These are phyloP conservation scores for Coemansia nantahalensis DNA, from an alignment of 192 early-diverging fungal genomes.

Conservation along the genomic window DNA sequence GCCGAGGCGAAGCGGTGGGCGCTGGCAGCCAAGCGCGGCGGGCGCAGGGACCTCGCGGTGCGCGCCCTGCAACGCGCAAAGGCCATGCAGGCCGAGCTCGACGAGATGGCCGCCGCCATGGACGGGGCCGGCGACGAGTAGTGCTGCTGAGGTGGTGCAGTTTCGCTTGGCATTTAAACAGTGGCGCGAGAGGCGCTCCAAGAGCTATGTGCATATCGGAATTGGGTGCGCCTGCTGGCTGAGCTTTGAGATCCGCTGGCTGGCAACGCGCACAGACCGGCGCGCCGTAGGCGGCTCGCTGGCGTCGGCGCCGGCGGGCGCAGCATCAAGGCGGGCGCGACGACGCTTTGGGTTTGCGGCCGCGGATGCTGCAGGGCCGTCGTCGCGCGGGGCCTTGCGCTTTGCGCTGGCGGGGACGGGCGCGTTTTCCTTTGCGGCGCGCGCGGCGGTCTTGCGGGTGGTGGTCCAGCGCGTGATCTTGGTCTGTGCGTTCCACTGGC, in stretches of 20 bases:
- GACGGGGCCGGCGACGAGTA: slow-evolving; percentile 10
- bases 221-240: slow-evolving; percentile 4
- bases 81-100: slow-evolving; percentile 42
- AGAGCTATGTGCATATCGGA: slow-evolving; percentile 27
- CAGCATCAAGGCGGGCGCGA: no score
- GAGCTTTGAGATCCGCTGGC: slow-evolving; percentile 6
- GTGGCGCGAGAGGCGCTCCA: no score
- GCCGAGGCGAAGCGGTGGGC: slow-evolving; percentile 36
- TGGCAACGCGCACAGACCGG: slow-evolving; percentile 39
- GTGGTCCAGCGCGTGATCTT: slow-evolving; percentile 46
- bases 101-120: slow-evolving; percentile 45
- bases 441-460: slow-evolving; percentile 16
- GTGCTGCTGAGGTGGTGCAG: no score
- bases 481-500: slow-evolving; percentile 37
- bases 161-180: no score
- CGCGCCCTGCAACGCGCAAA: slow-evolving; percentile 44
- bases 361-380: no score
- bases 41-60: slow-evolving; percentile 34
- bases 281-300: no score
- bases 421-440: neutral
- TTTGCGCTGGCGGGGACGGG: neutral
- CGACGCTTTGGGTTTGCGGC: no score
- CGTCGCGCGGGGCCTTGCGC: no score
- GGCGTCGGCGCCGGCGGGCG: no score
- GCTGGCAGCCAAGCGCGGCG: slow-evolving; percentile 26